phyloP scores from a whole-genome alignment of 2,329 filamentous ascomycete species.

The Zymoseptoria crescenta region DNA sequence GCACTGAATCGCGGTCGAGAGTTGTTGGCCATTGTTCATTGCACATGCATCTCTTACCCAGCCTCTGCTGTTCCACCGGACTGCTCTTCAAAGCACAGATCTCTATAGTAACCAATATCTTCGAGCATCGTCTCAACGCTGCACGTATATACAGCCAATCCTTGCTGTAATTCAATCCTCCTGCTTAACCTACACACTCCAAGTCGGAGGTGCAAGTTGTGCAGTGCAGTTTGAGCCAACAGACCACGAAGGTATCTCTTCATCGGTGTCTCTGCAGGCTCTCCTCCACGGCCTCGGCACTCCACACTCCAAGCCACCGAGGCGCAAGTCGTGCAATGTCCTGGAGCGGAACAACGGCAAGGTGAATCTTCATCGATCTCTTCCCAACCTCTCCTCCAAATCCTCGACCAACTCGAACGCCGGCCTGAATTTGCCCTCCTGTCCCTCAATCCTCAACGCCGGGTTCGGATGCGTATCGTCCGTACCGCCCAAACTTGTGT shows the following conservation, averaged over 20 bases:
- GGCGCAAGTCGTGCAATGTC: no score
- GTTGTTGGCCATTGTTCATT: not conserved
- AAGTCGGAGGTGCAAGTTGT: no score
- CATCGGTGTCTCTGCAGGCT: no score
- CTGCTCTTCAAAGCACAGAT: not conserved
- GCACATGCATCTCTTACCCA: not conserved
- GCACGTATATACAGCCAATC: not conserved
- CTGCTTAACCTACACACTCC: no score
- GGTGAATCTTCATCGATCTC: slow-evolving; percentile 34
- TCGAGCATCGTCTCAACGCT: not conserved
- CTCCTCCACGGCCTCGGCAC: not conserved
- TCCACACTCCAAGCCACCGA: no score
- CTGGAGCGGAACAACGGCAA: no score
- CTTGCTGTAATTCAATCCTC: no score
- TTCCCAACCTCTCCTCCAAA: slow-evolving; percentile 68
- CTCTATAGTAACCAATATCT: not conserved
- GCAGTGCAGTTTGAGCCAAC: no score
- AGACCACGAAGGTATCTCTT: no score
- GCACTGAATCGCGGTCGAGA: not conserved
- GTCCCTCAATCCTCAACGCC: slow-evolving; percentile 43
- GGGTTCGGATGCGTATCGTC: slow-evolving; percentile 88
- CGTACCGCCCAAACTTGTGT: slow-evolving; percentile 85
- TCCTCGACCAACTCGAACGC: slow-evolving; percentile 48
- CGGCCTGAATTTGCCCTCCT: slow-evolving; percentile 50
- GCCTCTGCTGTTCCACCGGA: not conserved